Conservation (phyloP, 257 asterid species). For the Lycium barbarum region DNA sequence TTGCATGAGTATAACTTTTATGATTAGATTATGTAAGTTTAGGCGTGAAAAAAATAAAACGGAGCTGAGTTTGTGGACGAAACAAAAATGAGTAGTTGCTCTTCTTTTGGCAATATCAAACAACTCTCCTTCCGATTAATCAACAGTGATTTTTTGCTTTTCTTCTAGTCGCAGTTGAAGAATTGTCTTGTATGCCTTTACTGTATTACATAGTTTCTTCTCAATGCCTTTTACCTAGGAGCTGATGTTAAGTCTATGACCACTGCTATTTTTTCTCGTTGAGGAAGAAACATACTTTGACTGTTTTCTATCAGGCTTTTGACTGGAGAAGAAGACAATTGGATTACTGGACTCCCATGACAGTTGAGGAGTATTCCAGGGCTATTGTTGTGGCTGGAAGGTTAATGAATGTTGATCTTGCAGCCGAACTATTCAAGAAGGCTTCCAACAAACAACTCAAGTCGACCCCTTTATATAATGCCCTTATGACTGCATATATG, state of each 20-base stretch:
- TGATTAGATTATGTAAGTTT: slow-evolving; percentile 12
- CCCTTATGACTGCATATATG: slow-evolving; percentile 75
- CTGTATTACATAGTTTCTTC: neutral
- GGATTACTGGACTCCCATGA: slow-evolving; percentile 40
- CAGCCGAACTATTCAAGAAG: slow-evolving; percentile 70
- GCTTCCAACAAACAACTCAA: slow-evolving; percentile 61
- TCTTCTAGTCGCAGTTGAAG: neutral
- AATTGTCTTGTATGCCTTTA: neutral
- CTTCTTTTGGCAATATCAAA: neutral
- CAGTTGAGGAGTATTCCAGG: slow-evolving; percentile 72
- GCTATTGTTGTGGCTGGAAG: slow-evolving; percentile 72
- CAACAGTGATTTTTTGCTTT: neutral
- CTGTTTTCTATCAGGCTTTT: slow-evolving; percentile 59
- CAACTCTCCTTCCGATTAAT: neutral
- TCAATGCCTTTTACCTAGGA: neutral
- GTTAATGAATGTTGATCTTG: slow-evolving; percentile 59
- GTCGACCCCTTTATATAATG: slow-evolving; percentile 58
- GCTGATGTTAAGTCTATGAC: neutral
- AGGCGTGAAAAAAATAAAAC: neutral
- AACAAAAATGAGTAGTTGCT: neutral
- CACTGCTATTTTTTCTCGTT: neutral
- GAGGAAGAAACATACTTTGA: slow-evolving; percentile 23
- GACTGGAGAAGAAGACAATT: slow-evolving; percentile 79
- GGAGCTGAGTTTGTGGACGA: slow-evolving; percentile 14
- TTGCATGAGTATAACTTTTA: neutral